Percentiles rank a stretch among this genome's conserved stretches.
These are phyloP conservation scores for Trichopus zeylanicus DNA, from an alignment of 116 monocot species.

Conservation along the genomic window DNA sequence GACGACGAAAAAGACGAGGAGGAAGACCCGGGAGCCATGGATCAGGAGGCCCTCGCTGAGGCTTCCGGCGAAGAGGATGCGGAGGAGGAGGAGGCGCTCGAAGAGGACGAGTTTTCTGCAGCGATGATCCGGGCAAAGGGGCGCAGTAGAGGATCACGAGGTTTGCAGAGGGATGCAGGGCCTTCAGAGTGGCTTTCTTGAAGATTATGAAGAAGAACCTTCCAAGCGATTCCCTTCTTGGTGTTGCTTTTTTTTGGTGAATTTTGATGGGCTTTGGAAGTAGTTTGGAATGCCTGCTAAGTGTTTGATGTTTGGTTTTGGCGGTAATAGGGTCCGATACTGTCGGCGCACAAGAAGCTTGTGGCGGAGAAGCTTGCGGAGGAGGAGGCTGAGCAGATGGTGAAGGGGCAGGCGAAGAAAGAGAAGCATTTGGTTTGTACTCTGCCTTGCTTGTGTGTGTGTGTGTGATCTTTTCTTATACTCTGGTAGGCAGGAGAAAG, in stretches of 20 bases:
- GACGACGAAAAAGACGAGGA: conserved; percentile 24
- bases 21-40: conserved; percentile 1
- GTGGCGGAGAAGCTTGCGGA: conserved; percentile 74
- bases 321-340: conserved; percentile 60
- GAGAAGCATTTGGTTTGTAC: conserved; percentile 60
- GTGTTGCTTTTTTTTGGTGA: conserved; percentile 7
- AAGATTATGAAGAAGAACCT: conserved; percentile 81
- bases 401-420: conserved; percentile 50
- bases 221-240: conserved; percentile 47
- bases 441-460: too few relatives aligned
- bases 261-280: too few relatives aligned
- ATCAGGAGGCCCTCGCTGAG: conserved; percentile 6
- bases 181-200: conserved; percentile 63
- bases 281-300: neutral
- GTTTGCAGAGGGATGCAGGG: conserved; percentile 60
- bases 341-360: conserved; percentile 75
- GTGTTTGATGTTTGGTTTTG: neutral
- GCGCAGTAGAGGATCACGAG: conserved; percentile 31
- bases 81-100: too few relatives aligned
- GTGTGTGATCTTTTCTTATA: too few relatives aligned
- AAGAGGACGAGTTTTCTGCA: too few relatives aligned
- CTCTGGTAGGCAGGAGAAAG: conserved; percentile 53
- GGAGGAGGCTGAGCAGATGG: conserved; percentile 50
- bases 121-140: too few relatives aligned
- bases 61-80: conserved; percentile 21